phyloP scores from a whole-genome alignment of 208 protist species.

The Porcisia hertigi region DNA sequence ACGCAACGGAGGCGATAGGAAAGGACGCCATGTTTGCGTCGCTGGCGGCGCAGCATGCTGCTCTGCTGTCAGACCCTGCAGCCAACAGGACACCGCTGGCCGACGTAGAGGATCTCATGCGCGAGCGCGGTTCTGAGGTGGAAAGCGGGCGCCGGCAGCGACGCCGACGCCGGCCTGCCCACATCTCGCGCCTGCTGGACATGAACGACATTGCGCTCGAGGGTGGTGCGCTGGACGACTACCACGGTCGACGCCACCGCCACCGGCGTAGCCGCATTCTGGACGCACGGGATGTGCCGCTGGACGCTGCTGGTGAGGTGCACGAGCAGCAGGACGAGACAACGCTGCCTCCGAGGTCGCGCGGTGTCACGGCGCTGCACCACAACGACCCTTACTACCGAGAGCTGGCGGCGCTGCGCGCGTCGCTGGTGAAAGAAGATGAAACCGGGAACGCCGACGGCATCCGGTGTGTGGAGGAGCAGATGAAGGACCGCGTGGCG shows the following conservation, averaged over 20 bases:
- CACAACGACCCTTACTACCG: constrained; percentile 49
- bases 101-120: no score
- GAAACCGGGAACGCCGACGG: constrained; percentile 18
- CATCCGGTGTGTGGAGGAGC: constrained; percentile 34
- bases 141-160: no score
- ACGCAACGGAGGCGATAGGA: no score
- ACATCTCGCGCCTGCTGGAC: no score
- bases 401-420: constrained; percentile 45
- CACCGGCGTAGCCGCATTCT: constrained; percentile 24
- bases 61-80: no score
- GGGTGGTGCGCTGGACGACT: no score
- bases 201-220: no score
- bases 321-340: constrained; percentile 27
- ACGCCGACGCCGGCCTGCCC: no score
- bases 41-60: no score
- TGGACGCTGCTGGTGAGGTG: constrained; percentile 22
- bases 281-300: constrained; percentile 23
- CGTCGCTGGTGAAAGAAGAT: constrained; percentile 33
- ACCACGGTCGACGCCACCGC: constrained; percentile 29
- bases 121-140: no score
- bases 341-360: constrained; percentile 18
- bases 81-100: no score
- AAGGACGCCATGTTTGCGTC: no score
- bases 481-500: constrained; percentile 42
- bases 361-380: constrained; percentile 18